Percentiles rank a stretch among this genome's conserved stretches.
Conservation (phyloP, 352 stramenopile species). For the Peronospora belbahrii region DNA sequence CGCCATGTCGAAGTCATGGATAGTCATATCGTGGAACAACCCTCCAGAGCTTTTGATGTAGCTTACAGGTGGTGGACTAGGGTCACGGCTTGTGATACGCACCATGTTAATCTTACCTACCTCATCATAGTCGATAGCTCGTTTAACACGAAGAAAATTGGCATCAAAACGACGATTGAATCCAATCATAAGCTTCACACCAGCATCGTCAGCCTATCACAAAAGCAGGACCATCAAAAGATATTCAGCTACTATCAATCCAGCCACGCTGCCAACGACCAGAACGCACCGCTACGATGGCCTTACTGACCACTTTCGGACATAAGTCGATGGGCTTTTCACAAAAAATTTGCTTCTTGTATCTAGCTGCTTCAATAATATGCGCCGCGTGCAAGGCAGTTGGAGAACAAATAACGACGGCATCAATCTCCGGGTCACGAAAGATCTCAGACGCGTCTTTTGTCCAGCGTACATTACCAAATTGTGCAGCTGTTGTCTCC, state of each 20-base stretch:
- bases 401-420: constrained; percentile 94
- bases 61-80: constrained; percentile 29
- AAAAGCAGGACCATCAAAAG: too few relatives aligned
- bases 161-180: constrained; percentile 92
- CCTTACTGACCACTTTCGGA: constrained; percentile 45
- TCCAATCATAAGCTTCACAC: constrained; percentile 92
- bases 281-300: constrained; percentile 36
- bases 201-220: constrained; percentile 28
- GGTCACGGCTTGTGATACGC: constrained; percentile 63
- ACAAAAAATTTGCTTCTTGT: constrained; percentile 94
- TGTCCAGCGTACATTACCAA: constrained; percentile 53
- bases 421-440: constrained; percentile 88
- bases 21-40: constrained; percentile 93
- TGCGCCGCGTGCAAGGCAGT: constrained; percentile 90
- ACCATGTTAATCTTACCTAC: constrained; percentile 86
- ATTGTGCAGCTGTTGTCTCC: constrained; percentile 21
- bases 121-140: constrained; percentile 79
- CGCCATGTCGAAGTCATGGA: constrained; percentile 94
- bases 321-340: constrained; percentile 93
- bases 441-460: constrained; percentile 87
- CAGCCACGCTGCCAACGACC: background rate
- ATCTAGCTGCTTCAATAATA: constrained; percentile 89
- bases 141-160: constrained; percentile 88
- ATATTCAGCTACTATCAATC: too few relatives aligned
- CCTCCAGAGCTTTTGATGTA: constrained; percentile 75